A percentile compares a stretch with the other conserved stretches of the same genome.
These are phyloP conservation scores for Fistulifera solaris DNA, from an alignment of 108 stramenopile species.

Conservation along the genomic window DNA sequence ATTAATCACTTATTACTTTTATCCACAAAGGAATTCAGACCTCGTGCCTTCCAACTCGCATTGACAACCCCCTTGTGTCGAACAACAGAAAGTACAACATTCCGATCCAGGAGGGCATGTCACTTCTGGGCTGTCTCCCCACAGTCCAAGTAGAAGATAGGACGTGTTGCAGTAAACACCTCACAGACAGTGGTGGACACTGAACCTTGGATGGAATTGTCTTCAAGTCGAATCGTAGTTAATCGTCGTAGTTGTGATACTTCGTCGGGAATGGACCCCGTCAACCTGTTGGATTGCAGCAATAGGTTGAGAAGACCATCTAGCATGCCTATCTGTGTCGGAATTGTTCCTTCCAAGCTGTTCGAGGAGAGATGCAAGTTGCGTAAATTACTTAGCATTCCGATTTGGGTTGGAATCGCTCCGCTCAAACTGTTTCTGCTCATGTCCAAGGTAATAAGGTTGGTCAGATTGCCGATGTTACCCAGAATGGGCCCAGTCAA, in stretches of 20 bases:
- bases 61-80: not conserved
- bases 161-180: not conserved
- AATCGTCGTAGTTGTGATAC: slow-evolving; percentile 11
- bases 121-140: slow-evolving; percentile 3
- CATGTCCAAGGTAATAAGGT: slow-evolving; percentile 14
- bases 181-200: slow-evolving; percentile 8
- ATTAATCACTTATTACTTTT: no score
- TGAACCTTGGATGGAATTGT: slow-evolving; percentile 4
- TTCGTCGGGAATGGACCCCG: slow-evolving; percentile 27
- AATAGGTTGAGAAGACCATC: slow-evolving; percentile 8
- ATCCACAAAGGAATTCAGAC: slow-evolving; percentile 4
- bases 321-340: slow-evolving; percentile 9
- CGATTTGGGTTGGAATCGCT: slow-evolving; percentile 28
- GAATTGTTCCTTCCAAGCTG: slow-evolving; percentile 9
- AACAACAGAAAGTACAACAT: slow-evolving; percentile 15
- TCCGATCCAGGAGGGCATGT: slow-evolving; percentile 5
- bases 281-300: slow-evolving; percentile 26
- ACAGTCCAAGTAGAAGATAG: slow-evolving; percentile 13
- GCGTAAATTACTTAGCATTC: not conserved
- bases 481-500: slow-evolving; percentile 18
- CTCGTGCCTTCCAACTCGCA: slow-evolving; percentile 6
- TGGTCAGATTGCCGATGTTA: slow-evolving; percentile 11
- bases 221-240: slow-evolving; percentile 3
- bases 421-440: slow-evolving; percentile 24
- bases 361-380: slow-evolving; percentile 11